A percentile compares a stretch with the other conserved stretches of the same genome.
phyloP scores from a whole-genome alignment of 2,329 filamentous ascomycete genomes.

The Ambrosiella cleistominuta region DNA sequence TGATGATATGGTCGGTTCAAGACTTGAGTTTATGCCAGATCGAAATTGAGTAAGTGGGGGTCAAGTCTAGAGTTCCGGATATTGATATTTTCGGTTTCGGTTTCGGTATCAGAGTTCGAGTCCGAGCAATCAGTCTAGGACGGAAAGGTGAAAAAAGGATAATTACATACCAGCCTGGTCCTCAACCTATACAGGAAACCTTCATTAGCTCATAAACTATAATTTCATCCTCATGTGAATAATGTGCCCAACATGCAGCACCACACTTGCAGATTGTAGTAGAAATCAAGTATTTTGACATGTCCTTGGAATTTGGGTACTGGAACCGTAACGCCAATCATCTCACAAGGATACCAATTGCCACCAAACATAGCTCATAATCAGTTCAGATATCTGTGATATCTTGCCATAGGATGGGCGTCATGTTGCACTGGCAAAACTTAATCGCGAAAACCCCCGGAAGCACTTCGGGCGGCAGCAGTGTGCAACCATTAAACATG shows the following conservation, averaged over 20 bases:
- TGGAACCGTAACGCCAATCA: background rate
- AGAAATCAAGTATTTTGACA: background rate
- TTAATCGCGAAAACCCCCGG: background rate
- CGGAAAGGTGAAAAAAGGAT: background rate
- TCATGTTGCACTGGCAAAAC: background rate
- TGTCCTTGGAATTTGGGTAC: background rate
- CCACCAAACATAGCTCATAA: slow-evolving; percentile 3
- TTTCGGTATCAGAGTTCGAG: too few species aligned
- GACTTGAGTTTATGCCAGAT: background rate
- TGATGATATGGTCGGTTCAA: background rate
- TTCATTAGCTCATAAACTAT: background rate
- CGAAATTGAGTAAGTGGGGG: background rate
- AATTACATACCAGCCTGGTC: slow-evolving; percentile 45
- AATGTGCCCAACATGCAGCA: background rate
- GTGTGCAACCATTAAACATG: background rate
- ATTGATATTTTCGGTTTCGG: too few species aligned
- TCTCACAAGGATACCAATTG: background rate
- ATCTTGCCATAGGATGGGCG: background rate
- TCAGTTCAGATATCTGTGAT: slow-evolving; percentile 8
- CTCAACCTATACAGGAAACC: slow-evolving; percentile 34
- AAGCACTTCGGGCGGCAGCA: background rate
- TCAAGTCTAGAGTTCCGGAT: background rate
- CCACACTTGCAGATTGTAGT: background rate
- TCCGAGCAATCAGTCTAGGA: background rate
- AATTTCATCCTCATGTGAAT: background rate